Percentiles rank a stretch among this genome's conserved stretches.
Evolutionary conservation across 805 yeast genomes (phyloP).

Genomic region (Spathaspora hagerdaliae): DNA sequence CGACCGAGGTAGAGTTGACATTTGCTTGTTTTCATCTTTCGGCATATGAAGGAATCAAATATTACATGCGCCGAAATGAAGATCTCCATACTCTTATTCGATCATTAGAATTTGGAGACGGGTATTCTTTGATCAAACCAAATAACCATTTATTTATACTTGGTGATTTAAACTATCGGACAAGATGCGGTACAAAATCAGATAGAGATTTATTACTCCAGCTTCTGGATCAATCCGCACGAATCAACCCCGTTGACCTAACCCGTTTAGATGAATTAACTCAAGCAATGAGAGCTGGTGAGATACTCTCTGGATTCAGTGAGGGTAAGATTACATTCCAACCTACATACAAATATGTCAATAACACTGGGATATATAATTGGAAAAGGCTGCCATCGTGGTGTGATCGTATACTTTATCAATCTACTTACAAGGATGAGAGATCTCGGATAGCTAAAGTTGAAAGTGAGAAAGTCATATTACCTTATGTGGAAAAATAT

Average conservation of each 20-base stretch:
- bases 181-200: conserved; percentile 16
- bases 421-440: conserved; percentile 30
- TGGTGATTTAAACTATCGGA: conserved; percentile 86
- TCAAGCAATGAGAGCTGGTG: conserved; percentile 34
- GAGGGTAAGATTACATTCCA: conserved; percentile 64
- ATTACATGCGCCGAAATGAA: conserved; percentile 46
- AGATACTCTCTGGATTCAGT: conserved; percentile 55
- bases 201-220: conserved; percentile 17
- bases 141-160: conserved; percentile 60
- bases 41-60: conserved; percentile 67
- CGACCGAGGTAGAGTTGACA: conserved; percentile 40
- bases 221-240: conserved; percentile 18
- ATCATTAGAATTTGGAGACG: conserved; percentile 56
- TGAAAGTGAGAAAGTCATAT: neutral
- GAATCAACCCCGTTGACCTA: no score
- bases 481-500: conserved; percentile 39
- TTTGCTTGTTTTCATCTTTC: conserved; percentile 69
- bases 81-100: conserved; percentile 50
- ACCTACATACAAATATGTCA: conserved; percentile 76
- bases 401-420: conserved; percentile 81
- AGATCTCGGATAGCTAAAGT: neutral
- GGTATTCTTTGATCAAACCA: conserved; percentile 49
- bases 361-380: conserved; percentile 50
- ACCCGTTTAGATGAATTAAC: conserved; percentile 49
- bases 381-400: conserved; percentile 72